These are phyloP conservation scores for Porodaedalea pini DNA, from an alignment of 1,284 basidiomycete genomes.

Conservation along the genomic window DNA sequence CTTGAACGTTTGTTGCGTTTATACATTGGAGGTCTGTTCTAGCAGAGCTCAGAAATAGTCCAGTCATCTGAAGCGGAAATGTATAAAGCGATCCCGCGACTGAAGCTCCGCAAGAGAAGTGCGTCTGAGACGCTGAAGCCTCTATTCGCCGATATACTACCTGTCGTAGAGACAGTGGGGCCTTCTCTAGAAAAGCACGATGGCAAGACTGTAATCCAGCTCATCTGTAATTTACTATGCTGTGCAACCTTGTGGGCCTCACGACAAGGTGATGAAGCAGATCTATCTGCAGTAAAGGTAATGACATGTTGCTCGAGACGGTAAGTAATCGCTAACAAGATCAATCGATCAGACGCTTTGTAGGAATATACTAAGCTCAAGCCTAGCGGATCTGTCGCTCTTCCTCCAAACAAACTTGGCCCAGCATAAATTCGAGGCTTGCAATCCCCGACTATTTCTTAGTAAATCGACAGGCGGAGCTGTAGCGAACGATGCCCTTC, in stretches of 20 bases:
- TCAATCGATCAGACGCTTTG: conserved; percentile 8
- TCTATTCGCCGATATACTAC: conserved; percentile 7
- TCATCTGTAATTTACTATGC: conserved; percentile 4
- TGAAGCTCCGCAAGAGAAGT: conserved; percentile 42
- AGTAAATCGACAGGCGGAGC: neutral
- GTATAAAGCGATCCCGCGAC: conserved; percentile 46
- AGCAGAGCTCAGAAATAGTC: neutral
- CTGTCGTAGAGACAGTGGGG: neutral
- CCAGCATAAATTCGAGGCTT: conserved; percentile 4
- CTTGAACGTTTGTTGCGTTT: conserved; percentile 37
- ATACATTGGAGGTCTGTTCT: conserved; percentile 37
- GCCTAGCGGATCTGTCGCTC: neutral
- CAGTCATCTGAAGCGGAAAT: neutral
- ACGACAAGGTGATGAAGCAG: conserved; percentile 1
- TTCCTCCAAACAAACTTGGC: neutral
- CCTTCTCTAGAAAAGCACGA: neutral
- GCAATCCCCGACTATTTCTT: conserved; percentile 12
- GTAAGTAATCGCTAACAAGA: neutral
- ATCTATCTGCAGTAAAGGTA: conserved; percentile 10
- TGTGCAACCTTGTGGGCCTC: neutral
- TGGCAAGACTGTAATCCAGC: neutral
- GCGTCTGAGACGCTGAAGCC: conserved; percentile 35
- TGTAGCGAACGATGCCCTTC: neutral
- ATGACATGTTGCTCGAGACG: neutral
- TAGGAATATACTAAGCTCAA: conserved; percentile 3